Evolutionary conservation across 2,329 filamentous ascomycete genomes (phyloP), one percentile per base, ranked within the genome.

Genomic region (Lachnellula suecica): DNA sequence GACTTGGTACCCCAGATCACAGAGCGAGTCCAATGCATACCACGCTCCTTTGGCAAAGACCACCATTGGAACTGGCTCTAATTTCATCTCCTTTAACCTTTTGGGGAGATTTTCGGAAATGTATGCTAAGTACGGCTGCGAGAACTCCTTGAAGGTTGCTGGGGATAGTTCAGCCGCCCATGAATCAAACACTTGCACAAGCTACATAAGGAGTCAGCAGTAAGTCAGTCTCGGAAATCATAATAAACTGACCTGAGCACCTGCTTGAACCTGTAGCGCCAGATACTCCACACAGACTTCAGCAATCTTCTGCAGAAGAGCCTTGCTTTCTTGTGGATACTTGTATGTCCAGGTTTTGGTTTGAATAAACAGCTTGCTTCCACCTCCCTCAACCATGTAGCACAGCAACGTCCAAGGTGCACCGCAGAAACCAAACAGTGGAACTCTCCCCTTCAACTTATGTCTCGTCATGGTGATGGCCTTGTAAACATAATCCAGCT

Each of bases 311-410:
- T 90, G 84, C 59, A 99, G 74, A 59, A 99, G 73, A 56, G 79
- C 83, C 75, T 94, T 91, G 56, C 87, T 85, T 69, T 88, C 90
- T 58, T 88, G 79, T 0, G 88, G 81, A 66, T 97, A 91, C 71
- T 84, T 91, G 79, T 93, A 99, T 55, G 97, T 85, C 94, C 94
- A 99, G 23, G 89, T 96, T 81, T 99, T 99, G 66, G 84, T 88
- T 73, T 96, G 87, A 54, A 89, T 85, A 74, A 97, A 97, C 68
- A 97, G 78, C 77, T 97, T 97, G 62, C 88, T 95, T 40, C 94
- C 94, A 44, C 94, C 94, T 15, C 94, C 94, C 73, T 99, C 94
- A 17, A 97, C 91, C 94, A 99, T 99, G 76, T 99, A 99, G 76
- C 93, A 96, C 66, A 99, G 81, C 54, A 99, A 73, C 2, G 94